Conservation (phyloP, 2,329 filamentous ascomycete genomes). For the Paracamarosporium sp. region DNA sequence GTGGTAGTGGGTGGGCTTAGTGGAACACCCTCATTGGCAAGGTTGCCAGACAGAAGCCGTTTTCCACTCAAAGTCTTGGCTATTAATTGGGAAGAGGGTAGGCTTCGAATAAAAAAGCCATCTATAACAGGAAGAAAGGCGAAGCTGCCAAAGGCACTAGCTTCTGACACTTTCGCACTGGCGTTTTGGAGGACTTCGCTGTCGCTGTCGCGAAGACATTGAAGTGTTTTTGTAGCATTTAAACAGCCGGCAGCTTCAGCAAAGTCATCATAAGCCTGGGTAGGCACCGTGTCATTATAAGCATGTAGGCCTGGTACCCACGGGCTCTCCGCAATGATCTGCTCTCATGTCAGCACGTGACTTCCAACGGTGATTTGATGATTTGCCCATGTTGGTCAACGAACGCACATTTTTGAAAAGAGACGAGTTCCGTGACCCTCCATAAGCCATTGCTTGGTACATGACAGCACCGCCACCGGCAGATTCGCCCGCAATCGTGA, state of each 20-base stretch:
- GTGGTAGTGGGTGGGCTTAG: slow-evolving; percentile 36
- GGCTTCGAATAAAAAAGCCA: slow-evolving; percentile 46
- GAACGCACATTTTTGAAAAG: slow-evolving; percentile 40
- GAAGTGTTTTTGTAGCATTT: slow-evolving; percentile 27
- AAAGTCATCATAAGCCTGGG: slow-evolving; percentile 36
- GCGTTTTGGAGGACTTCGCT: slow-evolving; percentile 35
- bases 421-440: slow-evolving; percentile 38
- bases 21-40: slow-evolving; percentile 51
- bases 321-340: slow-evolving; percentile 41
- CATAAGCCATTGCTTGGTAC: slow-evolving; percentile 50
- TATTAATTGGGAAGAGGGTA: slow-evolving; percentile 36
- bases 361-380: slow-evolving; percentile 7
- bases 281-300: slow-evolving; percentile 41
- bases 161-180: slow-evolving; percentile 37
- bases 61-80: slow-evolving; percentile 32
- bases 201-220: slow-evolving; percentile 34
- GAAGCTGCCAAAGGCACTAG: slow-evolving; percentile 48
- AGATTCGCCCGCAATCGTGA: slow-evolving; percentile 68
- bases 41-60: slow-evolving; percentile 39
- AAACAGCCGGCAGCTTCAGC: slow-evolving; percentile 35
- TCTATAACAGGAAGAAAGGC: slow-evolving; percentile 52
- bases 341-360: slow-evolving; percentile 19
- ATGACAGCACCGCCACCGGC: slow-evolving; percentile 66
- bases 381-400: slow-evolving; percentile 32
- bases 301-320: slow-evolving; percentile 41